Evolutionary conservation across 164 flowering plant genomes (phyloP).

Genomic region (Sedum album): DNA sequence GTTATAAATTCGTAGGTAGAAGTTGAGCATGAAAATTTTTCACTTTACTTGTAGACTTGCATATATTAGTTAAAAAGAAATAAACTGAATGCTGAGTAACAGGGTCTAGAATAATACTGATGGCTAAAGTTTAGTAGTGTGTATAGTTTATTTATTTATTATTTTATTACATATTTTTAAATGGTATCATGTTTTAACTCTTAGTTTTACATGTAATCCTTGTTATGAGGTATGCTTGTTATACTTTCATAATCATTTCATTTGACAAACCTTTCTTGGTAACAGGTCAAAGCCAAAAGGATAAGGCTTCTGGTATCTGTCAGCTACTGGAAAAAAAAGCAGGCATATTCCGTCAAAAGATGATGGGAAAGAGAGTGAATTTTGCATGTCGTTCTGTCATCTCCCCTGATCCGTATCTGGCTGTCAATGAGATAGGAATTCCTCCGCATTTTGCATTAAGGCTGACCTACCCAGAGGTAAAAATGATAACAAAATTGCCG

Average conservation of each 20-base stretch:
- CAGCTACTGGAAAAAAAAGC: constrained; percentile 90
- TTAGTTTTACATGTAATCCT: not conserved
- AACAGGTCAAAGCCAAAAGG: constrained; percentile 37
- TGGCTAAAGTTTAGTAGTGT: not conserved
- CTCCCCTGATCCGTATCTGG: constrained; percentile 97
- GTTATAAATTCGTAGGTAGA: not conserved
- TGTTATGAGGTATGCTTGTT: not conserved
- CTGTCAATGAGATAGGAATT: constrained; percentile 95
- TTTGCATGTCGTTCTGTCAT: constrained; percentile 95
- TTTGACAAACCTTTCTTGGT: constrained; percentile 8
- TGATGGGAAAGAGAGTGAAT: constrained; percentile 99
- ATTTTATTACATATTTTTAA: not conserved
- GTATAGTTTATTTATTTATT: not conserved
- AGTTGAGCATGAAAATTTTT: not conserved
- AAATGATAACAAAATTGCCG: constrained; percentile 3
- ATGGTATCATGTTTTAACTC: not conserved
- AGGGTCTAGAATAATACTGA: not conserved
- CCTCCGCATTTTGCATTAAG: constrained; percentile 82
- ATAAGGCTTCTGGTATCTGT: constrained; percentile 47
- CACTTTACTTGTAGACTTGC: too few relatives aligned
- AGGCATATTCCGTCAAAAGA: constrained; percentile 91
- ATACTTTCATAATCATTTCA: not conserved
- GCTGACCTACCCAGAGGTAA: constrained; percentile 95
- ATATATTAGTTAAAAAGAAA: too few relatives aligned
- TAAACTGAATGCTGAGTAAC: not conserved